Evolutionary conservation across 2,329 filamentous ascomycete species (phyloP), one percentile per base, ranked within the genome.

Genomic region (Xylaria digitata): DNA sequence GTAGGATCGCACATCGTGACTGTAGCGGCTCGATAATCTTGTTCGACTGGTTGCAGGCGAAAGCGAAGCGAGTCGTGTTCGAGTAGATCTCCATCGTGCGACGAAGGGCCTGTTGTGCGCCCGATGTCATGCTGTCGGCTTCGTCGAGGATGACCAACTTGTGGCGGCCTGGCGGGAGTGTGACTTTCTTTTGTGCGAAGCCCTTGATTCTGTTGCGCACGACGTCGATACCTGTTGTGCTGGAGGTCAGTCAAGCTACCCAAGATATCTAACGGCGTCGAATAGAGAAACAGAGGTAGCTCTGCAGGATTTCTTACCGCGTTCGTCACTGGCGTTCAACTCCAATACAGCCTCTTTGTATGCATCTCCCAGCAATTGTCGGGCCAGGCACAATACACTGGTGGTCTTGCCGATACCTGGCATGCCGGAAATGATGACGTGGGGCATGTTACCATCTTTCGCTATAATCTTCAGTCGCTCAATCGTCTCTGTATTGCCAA

Each of bases 11-110:
- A 78, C 96, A 99, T 75, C 96, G 89, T 19, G 94, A 97, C 80
- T 99, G 96, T 58, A 99, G 85, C n/a, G 96, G 96, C 80, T 99
- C 96, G 79, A 99, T 99, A 78, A 99, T 98, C 82, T 98, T 99
- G 84, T 98, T 99, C 69, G 92, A 96, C 83, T 97, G 93, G 80
- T 99, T 99, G 85, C 96, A 99, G 1, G 96, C 96, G 76, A 99
- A 99, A 0, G 96, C 96, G 77, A 99, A 99, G 65, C 96, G 88
- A 1, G 96, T 99, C 1, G 96, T 99, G 70, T 94, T 91, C 48
- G 93, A 96, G 83, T 98, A 98, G 58, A 98, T 99, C 80, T 99
- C 96, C 96, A 99, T 99, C 0, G 96, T 99, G 69, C 96, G 87
- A 72, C 96, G 89, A 42, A 99, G 86, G 21, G 96, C 96, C 81